Base-by-base conservation (phyloP, 2,329 filamentous ascomycete genomes). In the Didymella pomorum region DNA sequence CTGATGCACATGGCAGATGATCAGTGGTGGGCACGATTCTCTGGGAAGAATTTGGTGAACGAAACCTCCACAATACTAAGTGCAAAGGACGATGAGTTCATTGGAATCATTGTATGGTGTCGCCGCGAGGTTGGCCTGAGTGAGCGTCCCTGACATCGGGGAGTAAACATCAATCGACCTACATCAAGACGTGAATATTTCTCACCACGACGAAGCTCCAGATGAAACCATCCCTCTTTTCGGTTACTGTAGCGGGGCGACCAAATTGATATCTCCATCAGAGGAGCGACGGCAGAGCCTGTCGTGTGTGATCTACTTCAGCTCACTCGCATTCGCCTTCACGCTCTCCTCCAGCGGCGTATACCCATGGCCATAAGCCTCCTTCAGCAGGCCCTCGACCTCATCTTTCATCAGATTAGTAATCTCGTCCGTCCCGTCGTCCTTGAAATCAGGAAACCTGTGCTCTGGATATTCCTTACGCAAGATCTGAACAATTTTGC, bases 401-500 rank as follows among this genome's bases (percentile, higher is more conserved):
- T 66, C 61, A 51, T 60, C 52, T 26, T 63, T 70, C 18, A 46
- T 35, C 7, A 26, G 18, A 29, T 54, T 58, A 60, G 69, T 51
- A 67, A 62, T 31, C 33, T 65, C 48, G 53, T 60, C 35, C 20
- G 43, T 62, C 71, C 64, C 65, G 21, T 64, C 16, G 0, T 61
- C 65, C 31, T 64, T 58, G 0, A 72, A 29, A 39, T 67, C 62
- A 2, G 58, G 50, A 52, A 82, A 78, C 16, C 61, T 63, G 46
- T 74, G 76, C 2, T 78, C 69, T 0, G 83, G 82, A 44, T 76
- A 75, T 3, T 77, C 26, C 42, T 76, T 73, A 26, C 76, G 68
- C 39, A 81, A 66, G 10, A 78, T 69, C 0, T 56, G 64, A 10
- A 83, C 61, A 16, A 84, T 63, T 2, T 78, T 65, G 20, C 83